Conservation (phyloP, 768 basidiomycete species). For the Coprinellus aureogranulatus region DNA sequence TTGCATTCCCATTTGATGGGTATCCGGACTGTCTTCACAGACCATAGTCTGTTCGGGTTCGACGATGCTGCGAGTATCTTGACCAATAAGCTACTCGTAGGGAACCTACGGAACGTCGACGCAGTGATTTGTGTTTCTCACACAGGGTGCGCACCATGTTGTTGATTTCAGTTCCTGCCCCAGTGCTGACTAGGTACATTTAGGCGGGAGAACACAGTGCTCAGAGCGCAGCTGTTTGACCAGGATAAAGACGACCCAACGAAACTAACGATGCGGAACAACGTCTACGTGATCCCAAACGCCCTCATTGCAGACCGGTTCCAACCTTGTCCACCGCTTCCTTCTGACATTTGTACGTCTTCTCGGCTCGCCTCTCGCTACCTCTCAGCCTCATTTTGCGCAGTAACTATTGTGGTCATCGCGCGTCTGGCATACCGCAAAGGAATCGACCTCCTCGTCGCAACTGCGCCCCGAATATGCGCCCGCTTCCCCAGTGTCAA, state of each 20-base stretch:
- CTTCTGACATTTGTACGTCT: conserved; percentile 56
- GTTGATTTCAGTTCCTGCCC: not conserved
- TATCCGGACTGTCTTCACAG: conserved; percentile 90
- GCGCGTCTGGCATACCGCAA: conserved; percentile 93
- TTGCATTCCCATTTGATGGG: conserved; percentile 85
- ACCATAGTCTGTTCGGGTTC: conserved; percentile 95
- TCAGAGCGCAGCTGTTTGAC: conserved; percentile 78
- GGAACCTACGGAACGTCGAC: conserved; percentile 85
- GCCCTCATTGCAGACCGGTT: conserved; percentile 87
- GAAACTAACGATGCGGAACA: conserved; percentile 45
- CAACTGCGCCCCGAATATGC: conserved; percentile 88
- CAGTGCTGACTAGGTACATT: conserved; percentile 1
- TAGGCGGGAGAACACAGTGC: conserved; percentile 96
- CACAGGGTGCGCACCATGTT: conserved; percentile 66
- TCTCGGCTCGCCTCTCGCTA: not conserved
- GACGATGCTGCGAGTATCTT: conserved; percentile 96
- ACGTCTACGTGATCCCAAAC: conserved; percentile 92
- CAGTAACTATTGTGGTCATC: conserved; percentile 89
- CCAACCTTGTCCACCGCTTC: conserved; percentile 53
- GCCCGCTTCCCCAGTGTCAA: conserved; percentile 79
- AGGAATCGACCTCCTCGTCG: conserved; percentile 93
- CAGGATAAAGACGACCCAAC: conserved; percentile 42
- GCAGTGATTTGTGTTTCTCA: conserved; percentile 95
- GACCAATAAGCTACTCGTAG: conserved; percentile 92
- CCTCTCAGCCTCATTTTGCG: not conserved